Evolutionary conservation across 805 yeast genomes (phyloP), one percentile per base, ranked within the genome.

Genomic region (Naumovozyma castellii): DNA sequence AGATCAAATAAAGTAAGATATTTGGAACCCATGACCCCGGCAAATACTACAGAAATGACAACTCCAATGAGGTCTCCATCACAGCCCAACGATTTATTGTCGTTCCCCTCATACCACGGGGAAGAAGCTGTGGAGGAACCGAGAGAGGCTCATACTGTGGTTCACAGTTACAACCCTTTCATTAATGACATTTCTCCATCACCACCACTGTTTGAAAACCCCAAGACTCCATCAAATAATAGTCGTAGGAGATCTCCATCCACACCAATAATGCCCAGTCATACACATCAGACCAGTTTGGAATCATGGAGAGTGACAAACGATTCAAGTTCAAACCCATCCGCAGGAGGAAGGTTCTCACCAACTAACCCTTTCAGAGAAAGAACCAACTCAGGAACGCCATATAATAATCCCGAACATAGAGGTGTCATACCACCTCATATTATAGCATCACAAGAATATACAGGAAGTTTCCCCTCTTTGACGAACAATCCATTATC

Each of bases 241-340:
- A 20, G 35, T 12, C 41, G 54, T 38, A 44, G 30, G 25, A 43
- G 54, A 33, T 52, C 57, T 5, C 56, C 56, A 4, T 51, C 54
- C 10, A 48, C 52, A 2, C 53, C 54, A 4, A 44, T 45, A 34
- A 46, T 22, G 27, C 27, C 27, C 6, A 22, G 27, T 22, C 27
- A 22, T 22, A 10, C 27, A 22, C 27, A 22, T 22, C 27, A 22
- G 10, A 6, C 27, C 10, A 22, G 27, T 22, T 22, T 22, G 27
- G 27, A 22, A n/a, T n/a, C n/a, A n/a, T n/a, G n/a, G n/a, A n/a
- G n/a, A n/a, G n/a, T n/a, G n/a, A n/a, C n/a, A n/a, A n/a, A n/a
- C n/a, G n/a, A n/a, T n/a, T n/a, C n/a, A n/a, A 13, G 35, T 22
- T 27, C 28, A 19, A 18, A 34, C 16, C 25, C 20, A n/a, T 34